phyloP scores from a whole-genome alignment of 495 filamentous ascomycete species.

The Tetracladium marchalianum region DNA sequence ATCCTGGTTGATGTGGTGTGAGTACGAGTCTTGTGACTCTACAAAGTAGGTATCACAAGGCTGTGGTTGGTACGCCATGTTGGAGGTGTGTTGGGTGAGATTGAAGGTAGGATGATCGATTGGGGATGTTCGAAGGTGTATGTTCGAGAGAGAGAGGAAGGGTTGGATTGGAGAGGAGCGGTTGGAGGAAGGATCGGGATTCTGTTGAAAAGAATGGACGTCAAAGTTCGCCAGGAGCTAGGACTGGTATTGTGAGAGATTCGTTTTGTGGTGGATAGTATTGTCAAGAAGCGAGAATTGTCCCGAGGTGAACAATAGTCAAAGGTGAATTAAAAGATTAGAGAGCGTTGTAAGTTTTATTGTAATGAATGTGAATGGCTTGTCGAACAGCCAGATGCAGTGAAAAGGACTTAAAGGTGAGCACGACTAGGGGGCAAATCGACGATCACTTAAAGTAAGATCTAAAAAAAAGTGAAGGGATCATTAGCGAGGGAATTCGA shows the following conservation, averaged over 20 bases:
- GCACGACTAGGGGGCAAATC: slow-evolving; percentile 6
- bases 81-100: slow-evolving; percentile 26
- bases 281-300: not conserved
- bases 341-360: slow-evolving; percentile 15
- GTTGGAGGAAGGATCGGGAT: not conserved
- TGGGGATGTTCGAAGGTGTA: slow-evolving; percentile 13
- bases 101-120: slow-evolving; percentile 4
- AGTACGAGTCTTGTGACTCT: slow-evolving; percentile 56
- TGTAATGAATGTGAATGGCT: slow-evolving; percentile 20
- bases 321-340: slow-evolving; percentile 18
- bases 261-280: slow-evolving; percentile 13
- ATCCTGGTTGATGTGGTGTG: slow-evolving; percentile 51
- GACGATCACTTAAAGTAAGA: slow-evolving; percentile 9
- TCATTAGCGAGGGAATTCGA: not conserved
- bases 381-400: slow-evolving; percentile 9
- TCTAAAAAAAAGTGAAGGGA: slow-evolving; percentile 7
- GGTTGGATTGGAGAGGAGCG: slow-evolving; percentile 1
- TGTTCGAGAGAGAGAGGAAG: not conserved
- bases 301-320: slow-evolving; percentile 5
- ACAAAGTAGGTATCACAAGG: slow-evolving; percentile 79
- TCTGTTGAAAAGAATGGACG: slow-evolving; percentile 19
- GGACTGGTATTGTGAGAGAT: slow-evolving; percentile 16
- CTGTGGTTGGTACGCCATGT: slow-evolving; percentile 67
- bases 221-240: slow-evolving; percentile 25
- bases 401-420: slow-evolving; percentile 6